Evolutionary conservation across 108 stramenopile genomes (phyloP), one percentile per base, ranked within the genome.

Genomic region (Bacterosira constricta): DNA sequence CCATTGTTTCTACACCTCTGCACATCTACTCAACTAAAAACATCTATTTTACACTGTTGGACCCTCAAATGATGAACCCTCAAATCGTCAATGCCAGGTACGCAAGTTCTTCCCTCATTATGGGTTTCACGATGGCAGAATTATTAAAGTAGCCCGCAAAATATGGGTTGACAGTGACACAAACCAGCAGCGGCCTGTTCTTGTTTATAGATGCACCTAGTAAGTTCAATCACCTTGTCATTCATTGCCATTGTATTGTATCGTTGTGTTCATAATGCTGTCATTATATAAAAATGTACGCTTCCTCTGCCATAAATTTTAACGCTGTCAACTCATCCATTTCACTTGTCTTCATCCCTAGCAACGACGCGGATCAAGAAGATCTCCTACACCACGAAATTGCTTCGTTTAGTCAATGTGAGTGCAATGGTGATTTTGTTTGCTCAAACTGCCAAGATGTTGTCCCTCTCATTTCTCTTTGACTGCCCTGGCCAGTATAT

Each of bases 41-140:
- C n/a, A n/a, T n/a, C n/a, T n/a, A n/a, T n/a, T n/a, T n/a, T n/a
- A n/a, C n/a, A n/a, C n/a, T n/a, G n/a, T n/a, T n/a, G n/a, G n/a
- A n/a, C n/a, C n/a, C n/a, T n/a, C n/a, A n/a, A n/a, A n/a, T n/a
- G n/a, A n/a, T n/a, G n/a, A n/a, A n/a, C n/a, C n/a, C n/a, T n/a
- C n/a, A n/a, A n/a, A n/a, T n/a, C n/a, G n/a, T n/a, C n/a, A n/a
- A n/a, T n/a, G n/a, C n/a, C n/a, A n/a, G n/a, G 64, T 81, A 8
- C 69, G 80, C 4, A 81, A 62, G 49, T 77, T 71, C 55, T 77
- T 77, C 51, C 20, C 49, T 10, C 69, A 69, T 17, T 61, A 81
- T 42, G 80, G 80, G 11, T 81, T 71, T 66, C 80, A 81, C 46
- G 80, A 81, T 46, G 80, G 80, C 6, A 37, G 69, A 21, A 81